Base-by-base conservation (phyloP, 257 asterid genomes). In the Petunia secreta region DNA sequence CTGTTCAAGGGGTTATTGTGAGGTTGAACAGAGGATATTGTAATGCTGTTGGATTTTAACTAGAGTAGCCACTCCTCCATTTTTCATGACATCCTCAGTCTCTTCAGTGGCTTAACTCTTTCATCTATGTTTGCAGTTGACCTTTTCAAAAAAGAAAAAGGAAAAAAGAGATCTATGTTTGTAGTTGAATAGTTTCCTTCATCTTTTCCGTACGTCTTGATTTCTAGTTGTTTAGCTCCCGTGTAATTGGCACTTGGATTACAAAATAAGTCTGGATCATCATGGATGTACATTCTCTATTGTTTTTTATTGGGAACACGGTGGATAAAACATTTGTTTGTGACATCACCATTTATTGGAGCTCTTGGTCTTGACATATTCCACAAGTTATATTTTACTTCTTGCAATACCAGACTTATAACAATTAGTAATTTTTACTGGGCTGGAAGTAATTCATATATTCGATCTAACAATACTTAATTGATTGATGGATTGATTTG, bases 11-110 rank as follows among this genome's bases (percentile, higher is more conserved):
- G 41, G 59, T 46, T 9, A 69, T 69, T 69, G 38, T 46, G 59
- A 69, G 41, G 76, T 69, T 69, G 58, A 25, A 69, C 41, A 16
- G 76, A 46, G 14, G n/a, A 46, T 69, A 5, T 46, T 4, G n/a
- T 69, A 46, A 46, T 44, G 15, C 40, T 68, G 39, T 68, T 68
- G n/a, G 10, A 44, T 68, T 52, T 25, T 68, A 68, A 44, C n/a
- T 46, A 10, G 43, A 43, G 44, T 68, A 16, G 75, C 57, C 4
- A 44, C 57, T n/a, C 75, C 75, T 69, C 39, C 41, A 46, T 46
- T 46, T 69, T 69, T 57, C 58, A 46, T 69, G 76, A 69, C 38
- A 69, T 46, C 76, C 2, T 69, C 76, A 69, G 59, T 69, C 16
- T 44, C 2, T 44, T 69, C 76, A 9, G 41, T 69, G 41, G 59